Evolutionary conservation across 768 basidiomycete genomes (phyloP).

Genomic region (Trametes sanguinea): DNA sequence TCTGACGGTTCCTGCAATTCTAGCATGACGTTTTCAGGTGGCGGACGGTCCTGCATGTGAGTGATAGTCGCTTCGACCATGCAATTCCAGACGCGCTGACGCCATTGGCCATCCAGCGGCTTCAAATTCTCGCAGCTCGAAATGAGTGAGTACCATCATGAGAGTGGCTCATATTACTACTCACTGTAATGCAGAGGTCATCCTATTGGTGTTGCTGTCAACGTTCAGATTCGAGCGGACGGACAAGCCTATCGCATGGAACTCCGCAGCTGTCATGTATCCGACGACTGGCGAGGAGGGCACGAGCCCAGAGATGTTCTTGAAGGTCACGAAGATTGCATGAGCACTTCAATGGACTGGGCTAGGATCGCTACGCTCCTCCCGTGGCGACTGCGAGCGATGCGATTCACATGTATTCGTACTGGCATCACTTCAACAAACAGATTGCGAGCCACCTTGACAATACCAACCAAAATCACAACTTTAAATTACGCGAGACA

Average conservation of each 20-base stretch:
- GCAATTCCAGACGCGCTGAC: no score
- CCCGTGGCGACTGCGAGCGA: no score
- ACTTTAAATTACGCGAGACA: neutral
- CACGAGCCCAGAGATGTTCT: constrained; percentile 11
- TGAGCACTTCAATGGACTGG: neutral
- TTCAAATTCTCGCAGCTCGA: constrained; percentile 26
- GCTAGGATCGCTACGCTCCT: no score
- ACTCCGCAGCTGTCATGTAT: constrained; percentile 6
- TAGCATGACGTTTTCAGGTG: constrained; percentile 19
- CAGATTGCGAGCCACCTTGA: no score
- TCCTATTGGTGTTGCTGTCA: constrained; percentile 12
- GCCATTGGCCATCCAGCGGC: constrained; percentile 4
- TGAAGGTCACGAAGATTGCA: constrained; percentile 4
- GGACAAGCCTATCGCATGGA: constrained; percentile 16
- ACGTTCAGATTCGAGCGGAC: constrained; percentile 20
- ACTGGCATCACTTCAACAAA: no score
- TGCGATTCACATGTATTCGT: no score
- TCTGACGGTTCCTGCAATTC: neutral
- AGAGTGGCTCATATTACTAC: neutral
- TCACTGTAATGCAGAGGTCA: constrained; percentile 11
- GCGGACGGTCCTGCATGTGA: constrained; percentile 21
- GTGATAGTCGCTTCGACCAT: neutral
- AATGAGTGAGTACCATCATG: constrained; percentile 19
- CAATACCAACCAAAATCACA: no score
- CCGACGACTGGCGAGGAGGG: constrained; percentile 14